These are phyloP conservation scores for Mycena galopus DNA, from an alignment of 768 basidiomycete species.

Conservation along the genomic window DNA sequence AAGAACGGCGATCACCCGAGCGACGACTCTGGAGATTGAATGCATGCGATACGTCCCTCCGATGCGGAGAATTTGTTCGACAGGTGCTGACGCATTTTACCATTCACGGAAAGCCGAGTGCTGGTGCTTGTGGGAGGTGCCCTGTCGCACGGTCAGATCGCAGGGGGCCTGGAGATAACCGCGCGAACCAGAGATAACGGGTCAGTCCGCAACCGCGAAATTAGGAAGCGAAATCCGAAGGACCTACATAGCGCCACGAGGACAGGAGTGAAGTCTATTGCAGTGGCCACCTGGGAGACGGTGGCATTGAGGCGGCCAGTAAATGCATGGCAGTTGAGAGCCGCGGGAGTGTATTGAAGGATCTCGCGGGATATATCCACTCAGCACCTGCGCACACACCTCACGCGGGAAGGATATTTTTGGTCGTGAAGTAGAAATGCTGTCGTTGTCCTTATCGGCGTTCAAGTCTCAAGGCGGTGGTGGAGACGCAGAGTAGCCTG, in stretches of 20 bases:
- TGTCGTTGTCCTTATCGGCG: background rate
- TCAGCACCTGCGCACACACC: background rate
- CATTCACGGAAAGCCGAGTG: background rate
- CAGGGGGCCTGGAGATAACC: background rate
- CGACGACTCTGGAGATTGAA: background rate
- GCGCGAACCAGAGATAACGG: background rate
- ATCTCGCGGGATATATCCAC: background rate
- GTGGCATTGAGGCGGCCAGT: background rate
- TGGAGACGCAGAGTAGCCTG: background rate
- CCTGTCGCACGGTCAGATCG: background rate
- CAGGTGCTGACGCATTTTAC: background rate
- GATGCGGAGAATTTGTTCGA: background rate
- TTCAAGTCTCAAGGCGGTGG: background rate
- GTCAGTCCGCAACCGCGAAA: background rate
- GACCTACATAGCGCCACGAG: background rate
- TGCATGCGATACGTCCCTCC: background rate
- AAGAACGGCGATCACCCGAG: background rate
- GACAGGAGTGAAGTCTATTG: too few relatives aligned
- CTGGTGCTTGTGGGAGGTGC: background rate
- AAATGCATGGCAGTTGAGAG: background rate
- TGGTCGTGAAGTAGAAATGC: background rate
- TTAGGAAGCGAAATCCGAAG: background rate
- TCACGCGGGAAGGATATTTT: background rate
- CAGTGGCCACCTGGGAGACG: background rate
- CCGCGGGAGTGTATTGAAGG: background rate